Base-by-base conservation (phyloP, 2,329 filamentous ascomycete genomes). In the Teratosphaeria destructans region DNA sequence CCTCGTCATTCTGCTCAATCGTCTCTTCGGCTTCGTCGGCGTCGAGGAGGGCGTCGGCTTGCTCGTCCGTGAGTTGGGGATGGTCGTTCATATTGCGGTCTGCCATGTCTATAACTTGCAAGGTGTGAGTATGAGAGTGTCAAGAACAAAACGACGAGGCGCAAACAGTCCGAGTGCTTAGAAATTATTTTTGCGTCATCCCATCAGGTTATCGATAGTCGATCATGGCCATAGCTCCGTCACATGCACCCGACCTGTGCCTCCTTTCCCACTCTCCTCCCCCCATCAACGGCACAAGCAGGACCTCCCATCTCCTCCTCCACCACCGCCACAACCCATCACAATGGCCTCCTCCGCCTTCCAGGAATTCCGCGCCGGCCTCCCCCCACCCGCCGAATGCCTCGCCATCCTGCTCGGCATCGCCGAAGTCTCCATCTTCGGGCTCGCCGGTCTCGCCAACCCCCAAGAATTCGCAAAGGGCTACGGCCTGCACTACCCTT, bases 21-120 rank as follows among this genome's bases (percentile, higher is more conserved):
- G 91, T 81, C 73, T 94, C 86, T 76, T 95, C 90, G 32, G 84
- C 87, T 65, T 96, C 92, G 43, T 88, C 86, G 58, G 84, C 83
- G 67, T 86, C 85, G 64, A 95, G 83, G 76, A 92, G 86, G 65
- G 85, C 86, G 67, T 86, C 83, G 62, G 85, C 82, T 59, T 84
- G 80, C 57, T 73, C 76, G 53, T 68, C 62, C 27, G 62, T 58
- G 54, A 62, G 61, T 43, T 52, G 7, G 53, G 60, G 57, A 52
- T 60, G 60, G 57, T 67, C 65, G 14, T 62, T 56, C 63, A 67
- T 68, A 10, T 56, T 5, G 39, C 59, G 35, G 52, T 61, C 58
- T 8, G 57, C 57, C 57, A 59, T 59, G 19, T 6, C n/a, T 49
- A 7, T 10, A 8, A 6, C n/a, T 6, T 23, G 6, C 16, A 49